Base-by-base conservation (phyloP, 768 basidiomycete species). In the Rickenella mellea region DNA sequence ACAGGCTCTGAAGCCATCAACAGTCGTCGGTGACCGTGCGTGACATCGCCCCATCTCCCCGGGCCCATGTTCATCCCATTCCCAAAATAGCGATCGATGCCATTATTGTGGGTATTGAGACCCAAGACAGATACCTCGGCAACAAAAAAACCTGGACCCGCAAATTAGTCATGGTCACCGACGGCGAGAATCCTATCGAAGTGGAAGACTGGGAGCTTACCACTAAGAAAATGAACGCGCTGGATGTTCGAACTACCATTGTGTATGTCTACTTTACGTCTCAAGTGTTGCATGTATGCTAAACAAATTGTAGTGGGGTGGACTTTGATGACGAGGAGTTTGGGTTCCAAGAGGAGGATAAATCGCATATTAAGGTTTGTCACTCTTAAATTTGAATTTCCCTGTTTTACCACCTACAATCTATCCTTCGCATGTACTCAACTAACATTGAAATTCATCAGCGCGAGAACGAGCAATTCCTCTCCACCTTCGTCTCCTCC, bases 91-190 rank as follows among this genome's bases (percentile, higher is more conserved):
- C 89, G 2, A 71, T 96, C 42, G 90, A 93, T 50, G 91, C 82
- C 5, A 60, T 97, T 24, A 82, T 96, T 47, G 89, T 96, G 7
- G 88, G 73, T 2, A 71, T 90, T 39, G 82, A 94, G 58, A 83
- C 85, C 2, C 83, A 97, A 52, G 69, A 73, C 26, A 53, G 61
- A 1, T 75, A 86, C 52, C 68, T 92, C 27, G 68, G 57, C 24
- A 76, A 62, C 17, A 96, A 89, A 61, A 76, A 74, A 52, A 76
- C 80, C 1, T 94, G 89, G 89, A 85, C 83, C 1, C 75, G 88
- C 40, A 92, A 84, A 63, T 67, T 94, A 2, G 70, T 84, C 27
- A 52, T 97, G 12, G 58, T 97, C 15, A 98, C 94, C 0, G 90
- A 98, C 52, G 93, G 83, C 50, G 79, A 85, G 61, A 76, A 68